Base-by-base conservation (phyloP, 2,329 filamentous ascomycete species). In the Fusarium sulawesiense region DNA sequence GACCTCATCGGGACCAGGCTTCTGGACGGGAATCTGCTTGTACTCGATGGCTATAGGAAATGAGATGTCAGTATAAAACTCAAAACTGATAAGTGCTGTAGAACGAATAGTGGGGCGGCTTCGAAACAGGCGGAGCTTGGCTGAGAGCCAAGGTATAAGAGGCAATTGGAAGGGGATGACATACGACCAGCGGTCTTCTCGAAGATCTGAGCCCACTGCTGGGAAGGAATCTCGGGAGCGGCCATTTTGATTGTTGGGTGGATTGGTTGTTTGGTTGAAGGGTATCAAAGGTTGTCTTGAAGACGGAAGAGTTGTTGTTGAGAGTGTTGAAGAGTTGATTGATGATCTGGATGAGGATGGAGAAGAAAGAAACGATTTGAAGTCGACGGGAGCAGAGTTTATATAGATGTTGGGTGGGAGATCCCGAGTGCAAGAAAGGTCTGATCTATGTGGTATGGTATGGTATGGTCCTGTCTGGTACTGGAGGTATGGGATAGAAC, bases 121-220 rank as follows among this genome's bases (percentile, higher is more conserved):
- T 37, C 59, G 63, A 60, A 48, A 45, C 51, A 29, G 62, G 69
- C 61, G 62, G 70, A 46, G 70, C 65, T 70, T 51, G 57, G 41
- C 29, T 60, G 50, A 58, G 27, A 47, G 37, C 44, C 56, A 32
- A 30, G 44, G 34, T 46, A 44, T 21, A 57, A 48, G 34, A 51
- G 47, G 55, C 41, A 64, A 68, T 64, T 58, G 47, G 21, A 50
- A 44, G 23, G 46, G 54, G 41, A 53, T 60, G 23, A 83, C 87
- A 77, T 84, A 85, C 90, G 88, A 59, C 90, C 91, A 73, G 92
- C 93, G 60, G 87, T 90, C 86, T 93, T 88, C 82, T 97, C 92
- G 75, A 96, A 86, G 74, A 98, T 93, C 82, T 96, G 92, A 54
- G 95, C 95, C 93, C 92, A 97, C 85, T 98, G 95, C 81, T 90